phyloP scores from a whole-genome alignment of 441 rosid genomes.

The Kokia cookei region DNA sequence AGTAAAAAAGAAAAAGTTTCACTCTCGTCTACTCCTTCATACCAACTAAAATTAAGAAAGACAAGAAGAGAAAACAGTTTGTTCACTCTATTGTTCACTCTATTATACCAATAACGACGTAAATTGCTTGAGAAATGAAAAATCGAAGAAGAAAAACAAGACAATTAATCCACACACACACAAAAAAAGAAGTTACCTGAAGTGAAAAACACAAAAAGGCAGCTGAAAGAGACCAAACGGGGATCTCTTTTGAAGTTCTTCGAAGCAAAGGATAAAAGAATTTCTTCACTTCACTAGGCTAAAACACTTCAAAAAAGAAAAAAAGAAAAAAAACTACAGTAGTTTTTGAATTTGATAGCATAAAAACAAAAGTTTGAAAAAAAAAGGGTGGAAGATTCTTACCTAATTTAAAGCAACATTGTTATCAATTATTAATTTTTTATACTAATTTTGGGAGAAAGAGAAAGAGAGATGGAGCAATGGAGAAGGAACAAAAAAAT shows the following conservation, averaged over 20 bases:
- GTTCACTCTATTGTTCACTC: background rate
- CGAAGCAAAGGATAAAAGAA: background rate
- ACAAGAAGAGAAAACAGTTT: background rate
- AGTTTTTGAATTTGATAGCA: background rate
- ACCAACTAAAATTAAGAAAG: background rate
- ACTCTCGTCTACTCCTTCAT: background rate
- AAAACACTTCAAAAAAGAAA: background rate
- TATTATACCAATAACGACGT: background rate
- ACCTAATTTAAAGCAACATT: background rate
- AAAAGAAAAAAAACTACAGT: background rate
- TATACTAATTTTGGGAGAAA: background rate
- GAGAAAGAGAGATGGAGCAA: constrained; percentile 1
- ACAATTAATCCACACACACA: background rate
- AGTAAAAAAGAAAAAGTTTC: background rate
- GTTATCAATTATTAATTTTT: background rate
- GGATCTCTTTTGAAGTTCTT: background rate
- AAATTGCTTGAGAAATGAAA: background rate
- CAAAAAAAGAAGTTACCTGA: background rate
- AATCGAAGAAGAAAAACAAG: background rate
- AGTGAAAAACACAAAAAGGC: background rate
- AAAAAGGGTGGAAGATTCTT: background rate
- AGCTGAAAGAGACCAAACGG: background rate
- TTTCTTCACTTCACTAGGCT: background rate
- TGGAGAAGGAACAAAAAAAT: background rate
- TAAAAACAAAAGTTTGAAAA: background rate